These are phyloP conservation scores for Aegilops tauschii DNA, from an alignment of 176 grass and related monocot genomes.

Conservation along the genomic window DNA sequence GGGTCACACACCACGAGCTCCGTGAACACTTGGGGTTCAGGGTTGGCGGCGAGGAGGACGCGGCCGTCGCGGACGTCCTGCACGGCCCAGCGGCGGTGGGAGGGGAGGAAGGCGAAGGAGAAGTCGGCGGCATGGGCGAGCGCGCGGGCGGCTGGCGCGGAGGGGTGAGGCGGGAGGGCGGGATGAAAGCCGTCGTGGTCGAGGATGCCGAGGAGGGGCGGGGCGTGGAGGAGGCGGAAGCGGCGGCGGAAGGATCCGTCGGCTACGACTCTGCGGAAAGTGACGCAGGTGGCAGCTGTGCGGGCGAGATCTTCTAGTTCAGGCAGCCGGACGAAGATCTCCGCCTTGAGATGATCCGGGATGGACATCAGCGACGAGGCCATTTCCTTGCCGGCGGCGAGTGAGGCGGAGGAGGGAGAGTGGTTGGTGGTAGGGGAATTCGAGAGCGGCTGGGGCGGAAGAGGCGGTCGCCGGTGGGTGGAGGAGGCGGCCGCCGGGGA, in stretches of 20 bases:
- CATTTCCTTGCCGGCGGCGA: too few relatives aligned
- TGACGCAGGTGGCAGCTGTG: not conserved
- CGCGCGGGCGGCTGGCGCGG: not conserved
- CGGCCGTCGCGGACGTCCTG: conserved; percentile 22
- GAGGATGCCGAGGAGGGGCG: not conserved
- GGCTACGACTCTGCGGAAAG: not conserved
- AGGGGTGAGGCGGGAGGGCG: conserved; percentile 1
- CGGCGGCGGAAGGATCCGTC: not conserved
- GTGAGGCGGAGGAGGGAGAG: too few relatives aligned
- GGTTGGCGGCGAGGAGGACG: not conserved
- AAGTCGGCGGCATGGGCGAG: conserved; percentile 18
- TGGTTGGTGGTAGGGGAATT: too few relatives aligned
- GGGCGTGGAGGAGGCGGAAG: not conserved
- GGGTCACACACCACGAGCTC: conserved; percentile 27
- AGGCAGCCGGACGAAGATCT: not conserved
- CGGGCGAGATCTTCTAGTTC: not conserved
- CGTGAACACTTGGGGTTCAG: not conserved
- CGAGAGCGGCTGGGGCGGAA: too few relatives aligned
- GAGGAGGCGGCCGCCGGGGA: too few relatives aligned
- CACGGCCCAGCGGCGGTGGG: not conserved
- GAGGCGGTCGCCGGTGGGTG: too few relatives aligned
- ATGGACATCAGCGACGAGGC: not conserved
- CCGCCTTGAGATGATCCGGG: not conserved
- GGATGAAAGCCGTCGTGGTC: not conserved
- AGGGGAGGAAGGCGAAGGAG: conserved; percentile 30